Conservation (phyloP, 495 filamentous ascomycete species). For the Pyrenula aspistea region DNA sequence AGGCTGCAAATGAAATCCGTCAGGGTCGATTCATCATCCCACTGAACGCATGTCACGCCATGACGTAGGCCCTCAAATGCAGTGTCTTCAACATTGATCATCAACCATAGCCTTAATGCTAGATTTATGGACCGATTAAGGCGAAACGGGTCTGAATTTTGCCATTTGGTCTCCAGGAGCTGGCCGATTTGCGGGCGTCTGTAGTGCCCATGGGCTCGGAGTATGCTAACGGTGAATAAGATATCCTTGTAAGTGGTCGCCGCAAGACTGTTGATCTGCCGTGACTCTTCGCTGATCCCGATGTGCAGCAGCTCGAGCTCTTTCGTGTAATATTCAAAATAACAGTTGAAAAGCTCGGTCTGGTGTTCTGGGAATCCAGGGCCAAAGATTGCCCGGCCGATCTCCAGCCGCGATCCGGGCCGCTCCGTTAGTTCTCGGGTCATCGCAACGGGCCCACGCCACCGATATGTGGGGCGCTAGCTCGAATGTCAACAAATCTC, state of each 20-base stretch:
- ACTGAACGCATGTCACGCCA: constrained; percentile 1
- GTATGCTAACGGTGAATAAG: neutral
- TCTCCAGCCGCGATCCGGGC: neutral
- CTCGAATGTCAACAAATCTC: no score
- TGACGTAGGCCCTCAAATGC: constrained; percentile 1
- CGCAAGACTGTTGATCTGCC: neutral
- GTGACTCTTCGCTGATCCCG: neutral
- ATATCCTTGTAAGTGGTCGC: neutral
- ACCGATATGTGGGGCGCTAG: neutral
- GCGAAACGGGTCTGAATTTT: neutral
- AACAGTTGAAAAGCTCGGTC: neutral
- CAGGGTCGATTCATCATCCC: constrained; percentile 2
- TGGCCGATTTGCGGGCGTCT: neutral
- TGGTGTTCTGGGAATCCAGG: neutral
- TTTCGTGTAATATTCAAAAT: neutral
- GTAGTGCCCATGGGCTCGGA: neutral
- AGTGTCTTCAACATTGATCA: constrained; percentile 1
- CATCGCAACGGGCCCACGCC: no score
- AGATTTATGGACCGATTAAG: neutral
- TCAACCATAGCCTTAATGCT: constrained; percentile 1
- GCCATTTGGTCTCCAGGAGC: neutral
- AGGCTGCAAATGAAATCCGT: constrained; percentile 1
- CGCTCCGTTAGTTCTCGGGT: neutral
- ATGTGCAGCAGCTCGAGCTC: neutral
- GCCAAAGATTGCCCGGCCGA: neutral